These are phyloP conservation scores for Sclerotinia glacialis DNA, from an alignment of 2,329 filamentous ascomycete genomes.

Conservation along the genomic window DNA sequence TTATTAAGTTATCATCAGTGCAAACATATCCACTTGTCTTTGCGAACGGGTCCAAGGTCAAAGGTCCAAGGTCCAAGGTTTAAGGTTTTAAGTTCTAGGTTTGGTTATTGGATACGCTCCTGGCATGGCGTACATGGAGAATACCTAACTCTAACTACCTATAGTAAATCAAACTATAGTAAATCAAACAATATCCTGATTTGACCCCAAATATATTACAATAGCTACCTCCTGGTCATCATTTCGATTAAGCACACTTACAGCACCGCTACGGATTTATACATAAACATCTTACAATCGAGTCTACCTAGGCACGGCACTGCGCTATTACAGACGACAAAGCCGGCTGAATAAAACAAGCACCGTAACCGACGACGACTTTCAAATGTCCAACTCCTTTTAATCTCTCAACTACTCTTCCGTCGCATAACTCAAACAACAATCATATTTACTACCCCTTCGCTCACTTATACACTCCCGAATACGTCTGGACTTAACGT, in stretches of 20 bases:
- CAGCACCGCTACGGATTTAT: not conserved
- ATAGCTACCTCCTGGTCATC: constrained; percentile 12
- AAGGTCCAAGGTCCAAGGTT: no score
- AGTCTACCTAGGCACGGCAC: not conserved
- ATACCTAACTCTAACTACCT: no score
- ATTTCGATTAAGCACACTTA: constrained; percentile 11
- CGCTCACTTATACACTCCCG: constrained; percentile 5
- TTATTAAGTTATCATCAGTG: not conserved
- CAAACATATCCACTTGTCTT: not conserved
- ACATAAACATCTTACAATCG: not conserved
- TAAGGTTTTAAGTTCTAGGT: not conserved
- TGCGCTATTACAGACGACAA: not conserved
- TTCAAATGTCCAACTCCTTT: not conserved
- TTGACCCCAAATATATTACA: not conserved
- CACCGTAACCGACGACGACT: not conserved
- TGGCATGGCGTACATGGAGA: not conserved
- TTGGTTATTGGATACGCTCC: not conserved
- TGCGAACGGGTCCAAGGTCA: constrained; percentile 3
- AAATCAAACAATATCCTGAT: constrained; percentile 5
- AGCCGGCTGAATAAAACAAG: constrained; percentile 8
- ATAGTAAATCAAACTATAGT: no score
- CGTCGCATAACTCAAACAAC: not conserved
- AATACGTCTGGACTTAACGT: constrained; percentile 5
- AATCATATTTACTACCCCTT: constrained; percentile 8
- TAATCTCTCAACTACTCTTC: not conserved